Conservation (phyloP, 768 basidiomycete genomes). For the Collybiopsis confluens region DNA sequence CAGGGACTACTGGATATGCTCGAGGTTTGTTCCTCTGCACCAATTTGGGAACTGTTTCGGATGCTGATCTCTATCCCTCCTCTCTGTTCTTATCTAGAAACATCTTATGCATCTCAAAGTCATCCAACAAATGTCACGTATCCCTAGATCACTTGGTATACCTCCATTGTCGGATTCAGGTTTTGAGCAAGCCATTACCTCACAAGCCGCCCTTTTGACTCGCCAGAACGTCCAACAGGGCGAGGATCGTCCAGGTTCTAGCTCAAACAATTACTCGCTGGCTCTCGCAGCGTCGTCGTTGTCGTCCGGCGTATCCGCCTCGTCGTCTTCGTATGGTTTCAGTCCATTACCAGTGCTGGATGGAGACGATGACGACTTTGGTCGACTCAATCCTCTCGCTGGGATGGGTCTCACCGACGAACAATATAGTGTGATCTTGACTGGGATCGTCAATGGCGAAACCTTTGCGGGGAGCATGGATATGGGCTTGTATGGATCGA, state of each 20-base stretch:
- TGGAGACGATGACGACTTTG: conserved; percentile 43
- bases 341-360: conserved; percentile 11
- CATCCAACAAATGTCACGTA: conserved; percentile 69
- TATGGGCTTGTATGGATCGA: conserved; percentile 22
- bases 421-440: conserved; percentile 77
- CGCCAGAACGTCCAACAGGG: not conserved
- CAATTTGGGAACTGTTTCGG: not conserved
- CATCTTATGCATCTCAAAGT: conserved; percentile 84
- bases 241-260: no score
- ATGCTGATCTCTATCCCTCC: not conserved
- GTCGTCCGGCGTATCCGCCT: not conserved
- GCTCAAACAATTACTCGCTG: no score
- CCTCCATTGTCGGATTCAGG: conserved; percentile 53
- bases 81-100: conserved; percentile 38
- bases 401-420: conserved; percentile 88
- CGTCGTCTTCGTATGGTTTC: conserved; percentile 13
- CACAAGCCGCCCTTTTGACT: conserved; percentile 24
- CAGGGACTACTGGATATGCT: conserved; percentile 88
- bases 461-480: conserved; percentile 40
- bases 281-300: not conserved
- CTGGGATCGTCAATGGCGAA: conserved; percentile 67
- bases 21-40: conserved; percentile 49
- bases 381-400: conserved; percentile 75
- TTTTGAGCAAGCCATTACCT: conserved; percentile 53
- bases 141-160: conserved; percentile 65